Evolutionary conservation across 345 rosid genomes (phyloP).

Genomic region (Conringia planisiliqua): DNA sequence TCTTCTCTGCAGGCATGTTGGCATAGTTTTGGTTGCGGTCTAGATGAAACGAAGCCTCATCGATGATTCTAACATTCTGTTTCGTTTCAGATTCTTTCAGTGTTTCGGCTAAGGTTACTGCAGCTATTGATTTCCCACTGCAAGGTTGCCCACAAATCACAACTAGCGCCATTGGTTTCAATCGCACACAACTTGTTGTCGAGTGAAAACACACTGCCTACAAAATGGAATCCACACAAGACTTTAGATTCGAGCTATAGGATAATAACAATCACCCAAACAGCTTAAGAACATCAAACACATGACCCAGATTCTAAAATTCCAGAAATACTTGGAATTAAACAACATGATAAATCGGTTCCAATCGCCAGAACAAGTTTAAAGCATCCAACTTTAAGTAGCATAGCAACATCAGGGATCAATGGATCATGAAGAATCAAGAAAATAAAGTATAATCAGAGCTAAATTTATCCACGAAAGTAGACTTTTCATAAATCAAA

Average conservation of each 20-base stretch:
- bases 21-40: conserved; percentile 90
- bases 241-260: neutral
- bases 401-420: neutral
- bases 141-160: conserved; percentile 96
- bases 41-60: conserved; percentile 80
- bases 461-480: neutral
- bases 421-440: neutral
- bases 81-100: conserved; percentile 66
- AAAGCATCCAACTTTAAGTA: conserved; percentile 6
- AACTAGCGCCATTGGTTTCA: conserved; percentile 68
- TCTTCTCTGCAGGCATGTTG: conserved; percentile 87
- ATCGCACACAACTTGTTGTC: neutral
- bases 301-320: conserved; percentile 11
- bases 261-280: neutral
- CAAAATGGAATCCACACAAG: neutral
- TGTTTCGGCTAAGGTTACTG: conserved; percentile 55
- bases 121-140: conserved; percentile 84
- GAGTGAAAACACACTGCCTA: conserved; percentile 16
- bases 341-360: neutral
- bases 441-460: neutral
- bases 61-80: conserved; percentile 55
- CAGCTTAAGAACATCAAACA: neutral
- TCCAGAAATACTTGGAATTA: neutral
- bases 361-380: conserved; percentile 5
- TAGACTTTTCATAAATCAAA: neutral